A percentile compares a stretch with the other conserved stretches of the same genome.
phyloP scores from a whole-genome alignment of 768 basidiomycete genomes.

The Lactarius evosmus region DNA sequence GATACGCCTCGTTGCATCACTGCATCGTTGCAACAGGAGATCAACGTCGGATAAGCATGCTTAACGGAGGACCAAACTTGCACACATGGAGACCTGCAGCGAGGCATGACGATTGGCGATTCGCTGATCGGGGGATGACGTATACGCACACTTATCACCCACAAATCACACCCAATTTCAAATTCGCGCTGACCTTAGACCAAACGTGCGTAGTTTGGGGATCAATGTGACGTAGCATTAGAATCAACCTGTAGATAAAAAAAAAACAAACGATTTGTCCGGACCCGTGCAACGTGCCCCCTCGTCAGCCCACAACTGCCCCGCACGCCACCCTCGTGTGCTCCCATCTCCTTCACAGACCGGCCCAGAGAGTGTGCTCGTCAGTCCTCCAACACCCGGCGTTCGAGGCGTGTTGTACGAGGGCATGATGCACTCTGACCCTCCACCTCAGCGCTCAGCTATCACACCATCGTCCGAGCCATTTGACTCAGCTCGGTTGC shows the following conservation, averaged over 20 bases:
- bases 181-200: conserved; percentile 8
- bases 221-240: conserved; percentile 17
- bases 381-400: not conserved
- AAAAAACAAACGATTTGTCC: no score
- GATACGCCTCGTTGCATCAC: conserved; percentile 15
- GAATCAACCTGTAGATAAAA: conserved; percentile 15
- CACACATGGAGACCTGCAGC: not conserved
- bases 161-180: conserved; percentile 10
- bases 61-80: no score
- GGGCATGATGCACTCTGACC: not conserved
- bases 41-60: conserved; percentile 10
- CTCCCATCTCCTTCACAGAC: conserved; percentile 6
- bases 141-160: conserved; percentile 3
- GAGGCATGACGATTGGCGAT: not conserved
- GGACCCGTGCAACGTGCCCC: conserved; percentile 1
- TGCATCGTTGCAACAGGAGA: conserved; percentile 1
- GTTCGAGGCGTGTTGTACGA: not conserved
- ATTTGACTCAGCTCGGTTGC: conserved; percentile 61
- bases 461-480: conserved; percentile 42
- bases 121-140: no score
- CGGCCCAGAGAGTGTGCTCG: conserved; percentile 3
- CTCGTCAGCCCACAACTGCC: no score
- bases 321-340: conserved; percentile 1
- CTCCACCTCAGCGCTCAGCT: not conserved
- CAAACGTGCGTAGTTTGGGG: not conserved